Evolutionary conservation across 2,329 filamentous ascomycete genomes (phyloP), one percentile per base, ranked within the genome.

Genomic region (Beauveria caledonica): DNA sequence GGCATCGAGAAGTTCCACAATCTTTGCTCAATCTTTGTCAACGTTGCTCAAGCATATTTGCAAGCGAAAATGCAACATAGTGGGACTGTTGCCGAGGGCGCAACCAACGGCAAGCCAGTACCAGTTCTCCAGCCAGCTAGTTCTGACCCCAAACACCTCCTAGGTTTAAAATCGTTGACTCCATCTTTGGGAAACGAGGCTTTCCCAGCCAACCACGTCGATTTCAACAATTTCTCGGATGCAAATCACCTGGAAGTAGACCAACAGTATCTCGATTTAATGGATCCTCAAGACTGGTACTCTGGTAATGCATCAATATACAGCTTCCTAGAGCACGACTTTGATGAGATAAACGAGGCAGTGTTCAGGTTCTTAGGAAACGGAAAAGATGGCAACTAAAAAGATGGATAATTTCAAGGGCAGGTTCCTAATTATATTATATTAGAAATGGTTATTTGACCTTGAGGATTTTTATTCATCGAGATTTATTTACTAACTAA

Each of bases 1-100:
- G 54, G 54, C 7, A 58, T 58, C 40, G 36, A 36, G 21, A 58
- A 33, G 54, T 58, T 58, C 40, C 29, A 58, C 40, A 39, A 58
- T 10, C 54, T 58, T 8, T 58, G 54, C n/a, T 36, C 54, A 21
- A 42, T 58, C 27, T 58, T 58, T 21, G 42, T 58, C 10, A 36
- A 49, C 21, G 54, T 58, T 33, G 54, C 54, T 17, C 54, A 36
- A 25, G 54, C 54, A 5, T 58, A 58, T 27, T 25, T 58, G 19
- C 54, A 49, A 23, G 54, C 54, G 8, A 48, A 58, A 36, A 49
- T 49, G 45, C 45, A 5, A 17, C 45, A 49, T 9, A 49, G 19
- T 25, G 45, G 10, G 6, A 49, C 19, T 49, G n/a, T 27, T 19
- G 45, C 45, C 25, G 45, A 49, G 45, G 45, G 19, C 25, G 15